Evolutionary conservation across 225 moss, liverwort and hornwort genomes (phyloP).

Genomic region (Climacium dendroides): DNA sequence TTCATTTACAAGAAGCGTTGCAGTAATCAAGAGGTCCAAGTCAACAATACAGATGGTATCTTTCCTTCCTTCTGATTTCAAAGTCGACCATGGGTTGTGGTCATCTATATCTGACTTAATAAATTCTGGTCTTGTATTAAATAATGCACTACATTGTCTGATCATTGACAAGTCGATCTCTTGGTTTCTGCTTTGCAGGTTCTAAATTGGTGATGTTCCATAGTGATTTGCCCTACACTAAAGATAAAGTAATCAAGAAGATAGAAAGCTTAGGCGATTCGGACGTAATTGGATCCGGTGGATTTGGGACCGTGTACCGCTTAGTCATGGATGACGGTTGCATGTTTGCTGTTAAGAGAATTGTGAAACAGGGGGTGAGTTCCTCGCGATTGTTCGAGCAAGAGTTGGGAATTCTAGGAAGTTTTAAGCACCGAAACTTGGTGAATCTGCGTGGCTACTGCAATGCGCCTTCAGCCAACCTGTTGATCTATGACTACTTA

Average conservation of each 20-base stretch:
- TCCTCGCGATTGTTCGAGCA: constrained; percentile 63
- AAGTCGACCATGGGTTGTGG: not conserved
- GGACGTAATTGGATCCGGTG: constrained; percentile 79
- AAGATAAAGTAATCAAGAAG: constrained; percentile 50
- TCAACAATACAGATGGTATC: constrained; percentile 21
- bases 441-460: constrained; percentile 58
- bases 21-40: constrained; percentile 21
- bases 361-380: constrained; percentile 50
- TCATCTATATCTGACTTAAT: not conserved
- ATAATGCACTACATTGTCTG: not conserved
- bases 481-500: constrained; percentile 50
- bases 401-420: constrained; percentile 49
- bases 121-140: not conserved
- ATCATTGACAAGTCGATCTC: not conserved
- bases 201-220: constrained; percentile 81
- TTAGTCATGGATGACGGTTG: constrained; percentile 76
- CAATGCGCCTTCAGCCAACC: constrained; percentile 30
- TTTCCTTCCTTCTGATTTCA: not conserved
- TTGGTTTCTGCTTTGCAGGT: constrained; percentile 21
- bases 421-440: constrained; percentile 44
- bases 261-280: constrained; percentile 63
- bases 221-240: constrained; percentile 68
- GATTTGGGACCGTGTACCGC: constrained; percentile 88
- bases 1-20: constrained; percentile 55
- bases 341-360: constrained; percentile 86